Conservation (phyloP, 2,329 filamentous ascomycete genomes). For the Rutstroemia sp. region DNA sequence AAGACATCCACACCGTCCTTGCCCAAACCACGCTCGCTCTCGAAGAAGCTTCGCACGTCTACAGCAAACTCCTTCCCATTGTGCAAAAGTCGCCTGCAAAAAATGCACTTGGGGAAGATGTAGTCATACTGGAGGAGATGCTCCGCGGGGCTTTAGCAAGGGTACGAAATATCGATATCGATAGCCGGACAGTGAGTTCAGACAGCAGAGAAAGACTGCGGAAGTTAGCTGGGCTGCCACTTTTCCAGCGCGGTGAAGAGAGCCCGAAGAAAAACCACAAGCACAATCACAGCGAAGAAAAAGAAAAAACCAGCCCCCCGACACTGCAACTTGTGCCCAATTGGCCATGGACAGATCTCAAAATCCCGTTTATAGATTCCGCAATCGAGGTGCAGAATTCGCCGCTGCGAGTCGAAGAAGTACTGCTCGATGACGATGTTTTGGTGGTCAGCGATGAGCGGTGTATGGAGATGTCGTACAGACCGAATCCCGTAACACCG, state of each 20-base stretch:
- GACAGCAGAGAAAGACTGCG: neutral
- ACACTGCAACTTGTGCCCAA: neutral
- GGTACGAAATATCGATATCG: neutral
- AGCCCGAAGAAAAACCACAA: neutral
- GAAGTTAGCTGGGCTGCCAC: neutral
- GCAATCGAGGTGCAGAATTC: neutral
- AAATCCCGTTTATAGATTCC: neutral
- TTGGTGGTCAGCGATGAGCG: neutral
- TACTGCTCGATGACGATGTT: slow-evolving; percentile 2
- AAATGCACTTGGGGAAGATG: neutral
- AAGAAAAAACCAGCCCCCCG: neutral
- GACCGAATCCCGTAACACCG: neutral
- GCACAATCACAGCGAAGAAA: neutral
- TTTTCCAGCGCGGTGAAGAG: neutral
- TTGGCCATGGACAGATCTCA: neutral
- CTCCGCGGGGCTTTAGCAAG: neutral
- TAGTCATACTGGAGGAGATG: neutral
- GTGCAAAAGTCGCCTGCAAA: neutral
- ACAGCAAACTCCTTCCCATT: neutral
- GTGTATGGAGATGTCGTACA: neutral
- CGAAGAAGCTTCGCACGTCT: neutral
- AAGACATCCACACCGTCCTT: neutral
- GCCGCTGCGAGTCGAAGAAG: neutral
- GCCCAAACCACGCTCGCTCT: neutral
- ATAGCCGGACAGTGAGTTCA: neutral